Evolutionary conservation across 768 basidiomycete genomes (phyloP).

Genomic region (Hypholoma sublateritium): DNA sequence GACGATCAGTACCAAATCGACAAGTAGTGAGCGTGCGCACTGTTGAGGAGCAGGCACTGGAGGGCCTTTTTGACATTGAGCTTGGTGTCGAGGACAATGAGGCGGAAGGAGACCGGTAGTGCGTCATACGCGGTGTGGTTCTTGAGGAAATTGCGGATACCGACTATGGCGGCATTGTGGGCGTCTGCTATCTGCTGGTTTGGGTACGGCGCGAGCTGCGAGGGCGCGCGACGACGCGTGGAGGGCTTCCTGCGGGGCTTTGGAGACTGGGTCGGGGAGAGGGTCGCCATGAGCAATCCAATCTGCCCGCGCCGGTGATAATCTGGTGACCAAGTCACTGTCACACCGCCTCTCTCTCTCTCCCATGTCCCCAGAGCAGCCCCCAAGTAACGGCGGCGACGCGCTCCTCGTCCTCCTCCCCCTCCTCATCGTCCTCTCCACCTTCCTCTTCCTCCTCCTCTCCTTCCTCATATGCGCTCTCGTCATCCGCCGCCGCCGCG

Average conservation of each 20-base stretch:
- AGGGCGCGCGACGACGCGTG: conserved; percentile 53
- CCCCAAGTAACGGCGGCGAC: conserved; percentile 57
- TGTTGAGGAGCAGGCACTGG: conserved; percentile 82
- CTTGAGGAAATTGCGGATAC: conserved; percentile 82
- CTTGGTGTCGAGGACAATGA: conserved; percentile 96
- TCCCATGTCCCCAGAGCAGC: conserved; percentile 26
- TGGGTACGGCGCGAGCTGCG: conserved; percentile 50
- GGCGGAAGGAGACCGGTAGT: conserved; percentile 93
- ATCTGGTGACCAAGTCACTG: conserved; percentile 9
- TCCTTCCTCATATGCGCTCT: conserved; percentile 90
- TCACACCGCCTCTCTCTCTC: conserved; percentile 10
- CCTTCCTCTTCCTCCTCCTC: conserved; percentile 89
- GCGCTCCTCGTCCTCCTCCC: conserved; percentile 88
- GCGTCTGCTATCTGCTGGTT: conserved; percentile 49
- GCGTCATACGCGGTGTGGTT: conserved; percentile 92
- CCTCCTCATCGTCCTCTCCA: conserved; percentile 89
- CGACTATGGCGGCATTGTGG: conserved; percentile 67
- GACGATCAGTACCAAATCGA: conserved; percentile 10
- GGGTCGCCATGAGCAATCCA: conserved; percentile 38
- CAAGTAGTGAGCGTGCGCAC: conserved; percentile 31
- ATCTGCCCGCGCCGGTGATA: conserved; percentile 6
- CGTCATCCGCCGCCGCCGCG: conserved; percentile 73
- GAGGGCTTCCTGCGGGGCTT: conserved; percentile 57
- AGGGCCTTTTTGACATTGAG: conserved; percentile 95
- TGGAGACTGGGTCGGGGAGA: conserved; percentile 50